Percentiles rank a stretch among this genome's conserved stretches.
These are phyloP conservation scores for Triticum urartu DNA, from an alignment of 176 grass and related monocot species.

Conservation along the genomic window DNA sequence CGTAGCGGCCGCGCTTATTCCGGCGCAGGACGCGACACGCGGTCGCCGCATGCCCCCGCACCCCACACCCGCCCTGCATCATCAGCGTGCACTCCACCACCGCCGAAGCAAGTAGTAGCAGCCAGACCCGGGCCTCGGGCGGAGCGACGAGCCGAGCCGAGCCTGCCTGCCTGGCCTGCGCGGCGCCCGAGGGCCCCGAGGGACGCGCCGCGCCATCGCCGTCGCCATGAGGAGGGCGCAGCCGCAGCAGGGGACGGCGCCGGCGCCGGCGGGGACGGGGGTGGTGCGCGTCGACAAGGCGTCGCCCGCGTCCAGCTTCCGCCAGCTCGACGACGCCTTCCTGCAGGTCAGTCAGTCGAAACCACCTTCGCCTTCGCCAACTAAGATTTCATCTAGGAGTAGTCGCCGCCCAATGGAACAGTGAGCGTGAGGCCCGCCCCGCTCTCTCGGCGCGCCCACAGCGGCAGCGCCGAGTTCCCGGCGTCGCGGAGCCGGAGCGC, in stretches of 20 bases:
- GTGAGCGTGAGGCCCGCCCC: background rate
- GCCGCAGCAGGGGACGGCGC: background rate
- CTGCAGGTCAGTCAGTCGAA: slow-evolving; percentile 52
- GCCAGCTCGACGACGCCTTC: slow-evolving; percentile 93
- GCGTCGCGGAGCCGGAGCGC: background rate
- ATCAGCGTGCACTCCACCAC: background rate
- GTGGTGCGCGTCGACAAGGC: slow-evolving; percentile 60
- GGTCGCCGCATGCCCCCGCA: slow-evolving; percentile 15
- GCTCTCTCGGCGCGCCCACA: background rate
- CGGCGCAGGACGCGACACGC: slow-evolving; percentile 49
- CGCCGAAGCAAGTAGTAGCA: background rate
- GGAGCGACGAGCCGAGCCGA: no score
- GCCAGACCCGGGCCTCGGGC: background rate
- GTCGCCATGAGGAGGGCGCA: slow-evolving; percentile 26
- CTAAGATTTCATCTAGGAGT: no score
- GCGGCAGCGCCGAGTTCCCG: no score
- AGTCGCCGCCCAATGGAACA: background rate
- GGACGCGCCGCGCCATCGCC: background rate
- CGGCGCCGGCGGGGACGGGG: slow-evolving; percentile 18
- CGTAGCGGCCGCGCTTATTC: slow-evolving; percentile 30
- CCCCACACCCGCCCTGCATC: background rate
- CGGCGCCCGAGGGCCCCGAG: background rate
- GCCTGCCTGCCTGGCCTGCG: no score
- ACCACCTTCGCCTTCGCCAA: no score
- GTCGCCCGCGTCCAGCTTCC: slow-evolving; percentile 76